Conservation (phyloP, 2,329 filamentous ascomycete genomes). For the Colletotrichum euphorbiae region DNA sequence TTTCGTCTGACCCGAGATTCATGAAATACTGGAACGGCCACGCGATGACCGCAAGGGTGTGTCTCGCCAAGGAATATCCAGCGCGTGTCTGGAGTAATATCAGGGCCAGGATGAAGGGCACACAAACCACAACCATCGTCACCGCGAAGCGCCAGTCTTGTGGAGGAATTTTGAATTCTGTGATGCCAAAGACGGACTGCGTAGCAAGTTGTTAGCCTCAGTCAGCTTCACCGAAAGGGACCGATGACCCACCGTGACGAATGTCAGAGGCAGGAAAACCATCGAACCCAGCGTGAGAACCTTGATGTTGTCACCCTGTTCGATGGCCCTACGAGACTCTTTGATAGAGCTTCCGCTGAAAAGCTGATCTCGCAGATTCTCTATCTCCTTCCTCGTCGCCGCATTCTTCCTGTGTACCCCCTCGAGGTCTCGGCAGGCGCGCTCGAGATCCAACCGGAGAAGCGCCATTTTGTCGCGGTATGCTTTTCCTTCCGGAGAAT, state of each 20-base stretch:
- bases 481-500: conserved; percentile 56
- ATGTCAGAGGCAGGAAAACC: conserved; percentile 71
- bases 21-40: conserved; percentile 22
- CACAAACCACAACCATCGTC: conserved; percentile 74
- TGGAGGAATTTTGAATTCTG: conserved; percentile 55
- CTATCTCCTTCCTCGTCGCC: conserved; percentile 65
- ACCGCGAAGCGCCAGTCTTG: conserved; percentile 59
- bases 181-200: conserved; percentile 66
- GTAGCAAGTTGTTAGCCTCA: conserved; percentile 4
- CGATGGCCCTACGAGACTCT: conserved; percentile 70
- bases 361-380: conserved; percentile 69
- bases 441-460: conserved; percentile 61
- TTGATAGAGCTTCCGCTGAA: conserved; percentile 73
- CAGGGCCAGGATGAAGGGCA: conserved; percentile 62
- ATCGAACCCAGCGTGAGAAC: conserved; percentile 70
- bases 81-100: conserved; percentile 58
- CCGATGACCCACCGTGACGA: conserved; percentile 61
- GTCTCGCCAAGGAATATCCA: conserved; percentile 41
- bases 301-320: conserved; percentile 73
- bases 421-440: conserved; percentile 61
- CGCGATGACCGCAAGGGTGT: conserved; percentile 6
- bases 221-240: not conserved
- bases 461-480: conserved; percentile 62
- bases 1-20: not conserved
- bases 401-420: conserved; percentile 63